Base-by-base conservation (phyloP, 2,329 filamentous ascomycete genomes). In the Chaetomium olivaceum region DNA sequence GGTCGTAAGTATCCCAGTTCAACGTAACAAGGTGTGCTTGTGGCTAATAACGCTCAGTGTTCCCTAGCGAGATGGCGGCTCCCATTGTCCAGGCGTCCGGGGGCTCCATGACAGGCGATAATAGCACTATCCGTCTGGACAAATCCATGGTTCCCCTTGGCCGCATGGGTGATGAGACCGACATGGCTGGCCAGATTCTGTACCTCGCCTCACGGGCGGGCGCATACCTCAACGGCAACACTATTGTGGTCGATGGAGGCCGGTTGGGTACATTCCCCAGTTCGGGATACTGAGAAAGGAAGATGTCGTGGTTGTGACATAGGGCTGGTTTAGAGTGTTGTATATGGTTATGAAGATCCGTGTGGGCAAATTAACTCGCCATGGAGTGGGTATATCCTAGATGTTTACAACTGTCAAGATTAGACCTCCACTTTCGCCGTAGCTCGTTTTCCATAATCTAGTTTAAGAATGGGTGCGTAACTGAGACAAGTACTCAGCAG, bases 141-240 rank as follows among this genome's bases (percentile, higher is more conserved):
- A 81, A 77, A 67, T 76, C 76, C 1, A 74, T 80, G 59, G 80
- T 88, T 52, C 89, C 88, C 0, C 76, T 87, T n/a, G 82, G 83
- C 50, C 80, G 88, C 55, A 80, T 84, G 67, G 89, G 89, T 1
- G 81, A 83, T 50, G 82, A 86, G 65, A 77, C 86, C 70, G 89
- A 90, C 71, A 86, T 91, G 80, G 85, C 83, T 1, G 88, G 88
- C 1, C 80, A 85, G 57, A 82, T 91, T 29, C 74, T 92, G 59
- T 91, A 87, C 78, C 79, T 91, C 73, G 85, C 85, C 3, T 87
- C 85, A 58, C 78, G 83, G 67, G 87, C 88, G 2, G 89, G 89
- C 0, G 85, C 84, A 3, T 91, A 89, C 74, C 79, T 85, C 70
- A 91, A 90, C 74, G 89, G 88, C 2, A 83, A 83, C 66, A 81